These are phyloP conservation scores for Aegle marmelos DNA, from an alignment of 345 rosid species.

Conservation along the genomic window DNA sequence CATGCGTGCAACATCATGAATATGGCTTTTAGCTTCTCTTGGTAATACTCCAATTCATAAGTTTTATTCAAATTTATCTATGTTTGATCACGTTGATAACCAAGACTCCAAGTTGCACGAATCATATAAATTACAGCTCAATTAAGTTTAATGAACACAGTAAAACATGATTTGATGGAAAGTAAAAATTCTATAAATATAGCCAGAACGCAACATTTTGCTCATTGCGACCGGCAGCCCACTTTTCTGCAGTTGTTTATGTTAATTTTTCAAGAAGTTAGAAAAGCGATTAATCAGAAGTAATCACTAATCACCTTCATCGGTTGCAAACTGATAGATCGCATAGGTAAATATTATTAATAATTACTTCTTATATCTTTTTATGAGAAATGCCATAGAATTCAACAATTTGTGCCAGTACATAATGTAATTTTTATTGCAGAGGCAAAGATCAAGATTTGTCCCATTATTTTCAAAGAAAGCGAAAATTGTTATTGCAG, in stretches of 20 bases:
- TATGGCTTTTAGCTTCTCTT: conserved; percentile 2
- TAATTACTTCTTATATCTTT: no score
- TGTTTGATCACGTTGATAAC: neutral
- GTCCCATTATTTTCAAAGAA: neutral
- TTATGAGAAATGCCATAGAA: neutral
- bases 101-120: neutral
- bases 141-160: neutral
- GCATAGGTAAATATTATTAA: neutral
- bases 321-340: neutral
- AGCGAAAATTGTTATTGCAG: neutral
- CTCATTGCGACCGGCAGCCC: neutral
- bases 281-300: neutral
- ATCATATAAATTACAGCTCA: neutral
- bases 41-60: neutral
- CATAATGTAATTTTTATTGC: neutral
- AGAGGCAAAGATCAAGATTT: neutral
- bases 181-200: neutral
- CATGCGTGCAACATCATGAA: conserved; percentile 38
- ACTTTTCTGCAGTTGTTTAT: neutral
- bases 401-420: neutral
- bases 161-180: neutral
- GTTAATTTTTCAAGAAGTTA: neutral
- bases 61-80: neutral
- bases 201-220: neutral
- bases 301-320: neutral